These are phyloP conservation scores for Avena insularis DNA, from an alignment of 176 grass and related monocot species.

Conservation along the genomic window DNA sequence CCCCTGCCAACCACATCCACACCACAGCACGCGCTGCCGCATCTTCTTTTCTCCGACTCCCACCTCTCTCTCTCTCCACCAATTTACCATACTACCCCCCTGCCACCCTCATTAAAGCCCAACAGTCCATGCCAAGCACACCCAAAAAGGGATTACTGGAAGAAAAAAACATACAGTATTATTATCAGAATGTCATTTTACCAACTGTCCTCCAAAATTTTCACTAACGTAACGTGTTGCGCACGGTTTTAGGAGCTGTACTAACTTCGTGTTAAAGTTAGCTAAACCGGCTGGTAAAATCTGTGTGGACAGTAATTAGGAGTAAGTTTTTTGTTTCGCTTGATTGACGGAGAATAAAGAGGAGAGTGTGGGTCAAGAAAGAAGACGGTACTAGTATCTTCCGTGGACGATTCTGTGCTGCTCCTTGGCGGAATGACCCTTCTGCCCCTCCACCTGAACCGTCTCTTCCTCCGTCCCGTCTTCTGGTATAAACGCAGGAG, in stretches of 20 bases:
- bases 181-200: too few species aligned
- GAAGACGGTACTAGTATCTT: neutral
- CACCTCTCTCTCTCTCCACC: neutral
- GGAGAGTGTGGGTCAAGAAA: neutral
- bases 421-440: neutral
- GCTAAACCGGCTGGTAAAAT: neutral
- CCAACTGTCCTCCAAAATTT: too few species aligned
- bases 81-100: conserved; percentile 49
- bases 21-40: neutral
- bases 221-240: too few species aligned
- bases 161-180: too few species aligned
- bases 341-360: neutral
- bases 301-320: neutral
- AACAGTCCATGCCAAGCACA: too few species aligned
- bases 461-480: neutral
- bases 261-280: neutral
- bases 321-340: neutral
- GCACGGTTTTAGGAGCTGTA: neutral
- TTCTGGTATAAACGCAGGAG: conserved; percentile 48
- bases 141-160: too few species aligned
- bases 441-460: conserved; percentile 38
- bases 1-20: neutral
- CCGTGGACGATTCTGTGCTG: neutral
- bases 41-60: conserved; percentile 53
- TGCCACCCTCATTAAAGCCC: neutral